phyloP scores from a whole-genome alignment of 306 rosid species.

The Sechiopsis laciniata region DNA sequence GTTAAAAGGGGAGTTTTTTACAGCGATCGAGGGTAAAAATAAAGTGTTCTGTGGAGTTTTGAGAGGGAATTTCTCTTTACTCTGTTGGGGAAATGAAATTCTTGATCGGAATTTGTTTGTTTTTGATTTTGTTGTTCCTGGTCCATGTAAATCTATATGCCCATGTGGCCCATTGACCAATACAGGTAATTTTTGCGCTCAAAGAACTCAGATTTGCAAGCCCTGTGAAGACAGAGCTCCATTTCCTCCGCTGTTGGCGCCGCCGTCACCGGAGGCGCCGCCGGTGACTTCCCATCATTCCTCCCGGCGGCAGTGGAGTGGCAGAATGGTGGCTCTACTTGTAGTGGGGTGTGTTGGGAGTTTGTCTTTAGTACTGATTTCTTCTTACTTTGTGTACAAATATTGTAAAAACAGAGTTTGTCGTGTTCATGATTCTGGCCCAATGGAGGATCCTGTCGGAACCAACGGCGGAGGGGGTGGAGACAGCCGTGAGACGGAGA shows the following conservation, averaged over 20 bases:
- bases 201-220: conserved; percentile 34
- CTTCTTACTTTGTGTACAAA: conserved; percentile 39
- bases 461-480: not conserved
- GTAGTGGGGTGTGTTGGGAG: conserved; percentile 80
- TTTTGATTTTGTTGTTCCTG: conserved; percentile 53
- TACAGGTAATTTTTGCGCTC: conserved; percentile 30
- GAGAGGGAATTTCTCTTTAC: conserved; percentile 34
- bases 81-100: conserved; percentile 61
- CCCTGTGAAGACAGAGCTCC: conserved; percentile 20
- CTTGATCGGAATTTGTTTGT: conserved; percentile 35
- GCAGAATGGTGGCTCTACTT: conserved; percentile 56
- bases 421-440: conserved; percentile 82
- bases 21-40: conserved; percentile 47
- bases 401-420: conserved; percentile 39
- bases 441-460: conserved; percentile 34
- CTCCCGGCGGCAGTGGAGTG: conserved; percentile 37
- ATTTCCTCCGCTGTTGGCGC: not conserved
- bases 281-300: not conserved
- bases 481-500: not conserved
- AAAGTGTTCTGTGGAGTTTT: conserved; percentile 62
- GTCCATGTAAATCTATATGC: conserved; percentile 55
- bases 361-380: conserved; percentile 32
- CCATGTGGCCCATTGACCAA: conserved; percentile 27
- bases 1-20: conserved; percentile 32
- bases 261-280: not conserved